A percentile compares a stretch with the other conserved stretches of the same genome.
Conservation (phyloP, 352 stramenopile species). For the Halophytophthora batemanensis region DNA sequence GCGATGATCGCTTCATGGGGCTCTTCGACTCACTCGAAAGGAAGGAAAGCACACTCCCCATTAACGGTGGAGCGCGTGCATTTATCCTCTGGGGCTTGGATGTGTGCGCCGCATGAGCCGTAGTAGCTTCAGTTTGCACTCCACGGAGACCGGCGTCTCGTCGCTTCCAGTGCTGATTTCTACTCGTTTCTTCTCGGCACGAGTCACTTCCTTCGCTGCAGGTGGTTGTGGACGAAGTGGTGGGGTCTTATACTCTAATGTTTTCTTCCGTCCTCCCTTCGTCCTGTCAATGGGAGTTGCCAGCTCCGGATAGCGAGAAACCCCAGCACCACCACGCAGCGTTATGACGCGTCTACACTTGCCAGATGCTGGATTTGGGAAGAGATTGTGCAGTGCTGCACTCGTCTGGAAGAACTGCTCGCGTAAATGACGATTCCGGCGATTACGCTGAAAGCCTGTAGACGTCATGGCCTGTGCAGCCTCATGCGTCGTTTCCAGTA, state of each 20-base stretch:
- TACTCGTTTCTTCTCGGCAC: too few species aligned
- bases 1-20: too few species aligned
- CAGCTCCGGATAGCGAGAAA: constrained; percentile 39
- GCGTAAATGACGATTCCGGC: constrained; percentile 37
- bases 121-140: constrained; percentile 7
- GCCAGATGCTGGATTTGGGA: constrained; percentile 44
- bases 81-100: not conserved
- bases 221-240: too few species aligned
- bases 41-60: too few species aligned
- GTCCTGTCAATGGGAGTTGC: too few species aligned
- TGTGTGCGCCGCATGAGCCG: constrained; percentile 1
- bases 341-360: constrained; percentile 55
- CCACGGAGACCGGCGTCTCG: not conserved
- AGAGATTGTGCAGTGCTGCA: constrained; percentile 49
- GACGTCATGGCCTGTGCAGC: constrained; percentile 40
- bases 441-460: constrained; percentile 36
- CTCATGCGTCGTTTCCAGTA: constrained; percentile 62
- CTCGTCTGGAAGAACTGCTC: constrained; percentile 68
- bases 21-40: too few species aligned
- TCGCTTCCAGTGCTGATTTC: not conserved
- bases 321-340: constrained; percentile 41
- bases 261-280: too few species aligned
- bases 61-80: too few species aligned
- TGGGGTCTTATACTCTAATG: too few species aligned
- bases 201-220: too few species aligned